Evolutionary conservation across 768 basidiomycete species (phyloP).

Genomic region (Porphyrellus cyaneotinctus): DNA sequence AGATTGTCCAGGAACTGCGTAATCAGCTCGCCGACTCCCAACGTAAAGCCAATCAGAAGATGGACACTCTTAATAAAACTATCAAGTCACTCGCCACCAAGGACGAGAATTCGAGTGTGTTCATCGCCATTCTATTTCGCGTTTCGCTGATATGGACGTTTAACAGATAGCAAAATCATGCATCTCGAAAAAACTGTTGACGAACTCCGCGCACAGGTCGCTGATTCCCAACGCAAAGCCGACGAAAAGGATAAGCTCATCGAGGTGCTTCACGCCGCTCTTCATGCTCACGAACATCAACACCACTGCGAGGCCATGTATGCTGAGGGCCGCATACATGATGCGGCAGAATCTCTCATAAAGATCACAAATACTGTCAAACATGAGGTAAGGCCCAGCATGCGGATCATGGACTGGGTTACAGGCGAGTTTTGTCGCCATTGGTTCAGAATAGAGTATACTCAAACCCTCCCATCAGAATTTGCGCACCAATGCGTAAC

Average conservation of each 20-base stretch:
- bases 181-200: background rate
- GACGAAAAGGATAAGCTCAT: background rate
- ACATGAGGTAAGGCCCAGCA: background rate
- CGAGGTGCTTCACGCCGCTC: background rate
- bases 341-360: slow-evolving; percentile 4
- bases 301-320: slow-evolving; percentile 3
- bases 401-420: background rate
- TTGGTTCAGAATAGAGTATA: background rate
- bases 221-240: background rate
- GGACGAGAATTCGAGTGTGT: background rate
- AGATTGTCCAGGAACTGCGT: background rate
- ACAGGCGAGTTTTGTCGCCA: background rate
- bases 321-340: background rate
- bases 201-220: background rate
- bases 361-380: background rate
- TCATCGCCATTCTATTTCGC: background rate
- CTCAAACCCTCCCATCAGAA: background rate
- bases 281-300: background rate
- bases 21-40: background rate
- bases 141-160: background rate
- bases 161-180: background rate
- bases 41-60: background rate
- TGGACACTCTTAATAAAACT: background rate
- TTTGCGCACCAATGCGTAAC: slow-evolving; percentile 1
- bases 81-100: background rate